phyloP scores from a whole-genome alignment of 2,329 filamentous ascomycete genomes.

The Colletotrichum viniferum region DNA sequence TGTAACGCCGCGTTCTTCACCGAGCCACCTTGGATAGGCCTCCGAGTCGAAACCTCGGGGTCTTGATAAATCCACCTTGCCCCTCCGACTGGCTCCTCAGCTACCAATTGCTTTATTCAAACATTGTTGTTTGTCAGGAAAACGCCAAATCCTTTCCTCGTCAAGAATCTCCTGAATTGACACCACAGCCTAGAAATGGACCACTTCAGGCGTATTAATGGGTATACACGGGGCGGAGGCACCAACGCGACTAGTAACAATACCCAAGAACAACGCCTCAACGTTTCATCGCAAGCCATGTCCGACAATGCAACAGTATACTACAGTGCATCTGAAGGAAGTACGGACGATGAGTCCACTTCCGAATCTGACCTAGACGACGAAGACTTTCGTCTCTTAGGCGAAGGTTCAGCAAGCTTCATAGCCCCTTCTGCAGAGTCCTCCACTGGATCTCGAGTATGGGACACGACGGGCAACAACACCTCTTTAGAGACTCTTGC shows the following conservation, averaged over 20 bases:
- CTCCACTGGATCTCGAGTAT: background rate
- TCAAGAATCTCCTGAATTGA: background rate
- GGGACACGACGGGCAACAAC: background rate
- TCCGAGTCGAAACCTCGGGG: background rate
- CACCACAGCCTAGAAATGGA: background rate
- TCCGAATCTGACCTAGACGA: background rate
- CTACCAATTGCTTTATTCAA: background rate
- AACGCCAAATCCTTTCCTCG: rapidly evolving
- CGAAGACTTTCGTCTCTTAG: background rate
- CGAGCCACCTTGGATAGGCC: background rate
- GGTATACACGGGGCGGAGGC: background rate
- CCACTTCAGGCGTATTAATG: background rate
- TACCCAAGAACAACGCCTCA: background rate
- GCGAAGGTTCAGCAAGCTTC: background rate
- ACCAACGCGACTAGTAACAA: background rate
- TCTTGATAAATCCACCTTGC: background rate
- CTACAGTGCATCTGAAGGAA: background rate
- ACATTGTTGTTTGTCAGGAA: background rate
- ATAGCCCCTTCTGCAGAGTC: background rate
- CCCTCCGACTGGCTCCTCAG: background rate
- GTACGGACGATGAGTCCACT: background rate
- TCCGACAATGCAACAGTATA: background rate
- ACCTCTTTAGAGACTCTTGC: background rate
- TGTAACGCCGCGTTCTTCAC: background rate
- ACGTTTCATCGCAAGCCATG: background rate